Percentiles rank a stretch among this genome's conserved stretches.
Evolutionary conservation across 148 eudicot genomes (phyloP).

Genomic region (Gaultheria prostrata): DNA sequence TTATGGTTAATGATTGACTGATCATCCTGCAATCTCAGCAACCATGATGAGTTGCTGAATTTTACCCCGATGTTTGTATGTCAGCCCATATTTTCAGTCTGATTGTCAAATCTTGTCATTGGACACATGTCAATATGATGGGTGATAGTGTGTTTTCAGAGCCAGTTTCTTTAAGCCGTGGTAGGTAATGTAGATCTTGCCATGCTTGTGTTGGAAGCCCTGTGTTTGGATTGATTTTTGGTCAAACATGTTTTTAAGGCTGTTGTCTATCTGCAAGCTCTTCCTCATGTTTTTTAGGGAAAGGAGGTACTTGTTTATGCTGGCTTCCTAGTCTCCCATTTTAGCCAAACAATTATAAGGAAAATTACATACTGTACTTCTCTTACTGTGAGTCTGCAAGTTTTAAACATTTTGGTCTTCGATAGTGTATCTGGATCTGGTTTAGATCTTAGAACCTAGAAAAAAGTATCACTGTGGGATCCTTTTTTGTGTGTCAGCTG

Average conservation of each 20-base stretch:
- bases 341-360: not conserved
- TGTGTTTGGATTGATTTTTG: not conserved
- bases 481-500: not conserved
- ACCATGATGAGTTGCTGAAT: not conserved
- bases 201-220: not conserved
- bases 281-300: not conserved
- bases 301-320: not conserved
- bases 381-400: not conserved
- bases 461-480: not conserved
- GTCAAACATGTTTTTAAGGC: not conserved
- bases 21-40: not conserved
- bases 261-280: not conserved
- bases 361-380: not conserved
- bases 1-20: not conserved
- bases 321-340: not conserved
- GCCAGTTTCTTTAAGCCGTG: not conserved
- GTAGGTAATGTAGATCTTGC: not conserved
- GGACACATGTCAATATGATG: not conserved
- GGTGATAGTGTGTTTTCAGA: not conserved
- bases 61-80: not conserved
- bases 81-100: not conserved
- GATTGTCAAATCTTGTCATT: not conserved
- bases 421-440: not conserved
- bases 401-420: not conserved
- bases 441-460: not conserved